A percentile compares a stretch with the other conserved stretches of the same genome.
Evolutionary conservation across 1,284 basidiomycete genomes (phyloP).

Genomic region (Golubevia pallescens): DNA sequence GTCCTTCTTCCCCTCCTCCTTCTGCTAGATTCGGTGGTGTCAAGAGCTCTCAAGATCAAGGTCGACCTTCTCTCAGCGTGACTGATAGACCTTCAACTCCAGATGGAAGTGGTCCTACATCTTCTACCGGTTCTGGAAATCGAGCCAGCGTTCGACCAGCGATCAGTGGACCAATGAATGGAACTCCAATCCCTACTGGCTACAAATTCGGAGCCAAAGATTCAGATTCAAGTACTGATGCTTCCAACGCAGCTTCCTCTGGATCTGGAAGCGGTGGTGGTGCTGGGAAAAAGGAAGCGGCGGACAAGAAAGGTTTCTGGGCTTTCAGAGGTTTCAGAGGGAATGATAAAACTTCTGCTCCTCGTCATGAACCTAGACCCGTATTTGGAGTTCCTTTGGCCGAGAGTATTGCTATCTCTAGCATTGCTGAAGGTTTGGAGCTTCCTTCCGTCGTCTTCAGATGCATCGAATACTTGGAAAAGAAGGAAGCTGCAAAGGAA

Average conservation of each 20-base stretch:
- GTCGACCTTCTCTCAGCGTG: background rate
- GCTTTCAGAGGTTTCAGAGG: conserved; percentile 42
- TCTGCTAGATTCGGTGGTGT: background rate
- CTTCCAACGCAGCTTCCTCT: background rate
- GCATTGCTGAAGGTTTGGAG: conserved; percentile 35
- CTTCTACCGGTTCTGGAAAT: conserved; percentile 1
- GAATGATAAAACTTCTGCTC: background rate
- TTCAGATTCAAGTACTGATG: background rate
- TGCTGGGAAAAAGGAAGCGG: conserved; percentile 2
- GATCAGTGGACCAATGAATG: conserved; percentile 51
- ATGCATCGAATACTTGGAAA: conserved; percentile 62
- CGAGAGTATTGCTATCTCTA: conserved; percentile 46
- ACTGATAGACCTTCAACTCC: background rate
- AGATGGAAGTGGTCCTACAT: background rate
- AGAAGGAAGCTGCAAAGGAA: conserved; percentile 39
- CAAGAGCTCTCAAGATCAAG: background rate
- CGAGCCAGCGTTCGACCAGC: conserved; percentile 11
- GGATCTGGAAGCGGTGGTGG: background rate
- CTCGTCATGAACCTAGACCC: conserved; percentile 4
- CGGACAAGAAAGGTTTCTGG: conserved; percentile 55
- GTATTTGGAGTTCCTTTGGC: conserved; percentile 54
- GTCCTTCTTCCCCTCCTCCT: background rate
- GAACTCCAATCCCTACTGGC: conserved; percentile 50
- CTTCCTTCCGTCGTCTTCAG: conserved; percentile 55
- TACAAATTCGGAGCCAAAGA: conserved; percentile 51